Conservation (phyloP, 371 early-diverging fungal genomes). For the Haplosporangium sp. region DNA sequence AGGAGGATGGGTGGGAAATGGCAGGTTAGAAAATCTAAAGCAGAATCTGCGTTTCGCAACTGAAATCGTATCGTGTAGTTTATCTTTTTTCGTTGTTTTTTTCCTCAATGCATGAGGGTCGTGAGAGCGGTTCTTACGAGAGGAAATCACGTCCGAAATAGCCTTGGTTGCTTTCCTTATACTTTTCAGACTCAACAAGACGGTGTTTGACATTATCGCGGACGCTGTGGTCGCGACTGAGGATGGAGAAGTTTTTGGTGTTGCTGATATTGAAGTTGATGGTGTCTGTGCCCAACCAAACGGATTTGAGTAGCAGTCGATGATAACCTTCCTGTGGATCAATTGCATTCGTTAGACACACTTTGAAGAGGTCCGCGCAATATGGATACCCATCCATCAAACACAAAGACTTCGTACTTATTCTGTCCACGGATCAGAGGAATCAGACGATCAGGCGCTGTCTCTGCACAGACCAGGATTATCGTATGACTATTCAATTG, state of each 20-base stretch:
- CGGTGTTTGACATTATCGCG: no score
- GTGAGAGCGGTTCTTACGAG: no score
- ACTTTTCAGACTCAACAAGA: constrained; percentile 9
- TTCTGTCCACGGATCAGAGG: constrained; percentile 23
- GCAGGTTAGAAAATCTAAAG: no score
- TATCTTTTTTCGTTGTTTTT: no score
- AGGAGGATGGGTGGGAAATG: no score
- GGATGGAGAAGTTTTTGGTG: background rate
- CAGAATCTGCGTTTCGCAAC: no score
- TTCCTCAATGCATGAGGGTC: no score
- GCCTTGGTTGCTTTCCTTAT: constrained; percentile 18
- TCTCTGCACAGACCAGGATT: constrained; percentile 44
- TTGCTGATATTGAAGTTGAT: background rate
- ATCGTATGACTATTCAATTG: constrained; percentile 23
- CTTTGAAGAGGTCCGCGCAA: no score
- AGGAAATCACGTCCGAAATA: constrained; percentile 21
- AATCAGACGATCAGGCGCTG: constrained; percentile 31
- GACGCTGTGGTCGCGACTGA: constrained; percentile 3
- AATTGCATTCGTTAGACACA: no score
- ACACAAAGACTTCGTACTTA: constrained; percentile 9
- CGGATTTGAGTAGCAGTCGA: constrained; percentile 47
- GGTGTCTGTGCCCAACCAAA: constrained; percentile 31
- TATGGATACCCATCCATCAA: no score
- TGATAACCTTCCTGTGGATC: constrained; percentile 12
- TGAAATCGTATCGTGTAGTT: background rate